These are phyloP conservation scores for Phycomyces blakesleeanus DNA, from an alignment of 192 early-diverging fungal genomes.

Conservation along the genomic window DNA sequence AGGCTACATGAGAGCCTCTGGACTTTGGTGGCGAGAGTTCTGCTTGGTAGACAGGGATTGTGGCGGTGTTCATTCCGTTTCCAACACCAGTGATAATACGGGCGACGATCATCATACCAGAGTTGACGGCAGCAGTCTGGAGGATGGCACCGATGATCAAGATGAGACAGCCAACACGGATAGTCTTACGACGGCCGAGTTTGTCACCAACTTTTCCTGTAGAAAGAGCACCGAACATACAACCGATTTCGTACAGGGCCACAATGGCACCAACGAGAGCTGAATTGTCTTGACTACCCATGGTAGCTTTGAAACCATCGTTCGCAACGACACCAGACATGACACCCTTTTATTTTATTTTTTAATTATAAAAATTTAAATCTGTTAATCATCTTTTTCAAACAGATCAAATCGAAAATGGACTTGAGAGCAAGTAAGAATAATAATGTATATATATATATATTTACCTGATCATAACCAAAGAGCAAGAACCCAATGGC, in stretches of 20 bases:
- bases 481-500: slow-evolving; percentile 34
- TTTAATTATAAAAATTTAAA: not conserved
- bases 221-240: slow-evolving; percentile 32
- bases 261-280: slow-evolving; percentile 34
- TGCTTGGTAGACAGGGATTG: slow-evolving; percentile 32
- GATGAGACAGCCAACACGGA: slow-evolving; percentile 31
- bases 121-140: slow-evolving; percentile 25
- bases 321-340: slow-evolving; percentile 34
- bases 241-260: slow-evolving; percentile 36
- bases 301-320: slow-evolving; percentile 19
- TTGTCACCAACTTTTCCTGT: slow-evolving; percentile 25
- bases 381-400: not conserved
- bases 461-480: slow-evolving; percentile 37
- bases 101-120: slow-evolving; percentile 33
- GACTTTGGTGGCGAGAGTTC: slow-evolving; percentile 33
- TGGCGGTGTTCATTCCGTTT: slow-evolving; percentile 36
- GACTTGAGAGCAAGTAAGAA: not conserved
- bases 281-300: slow-evolving; percentile 19
- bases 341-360: slow-evolving; percentile 22
- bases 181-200: slow-evolving; percentile 31
- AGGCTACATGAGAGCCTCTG: slow-evolving; percentile 33
- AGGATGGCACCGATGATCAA: slow-evolving; percentile 30
- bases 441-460: too few species aligned
- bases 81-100: slow-evolving; percentile 38
- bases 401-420: not conserved